Evolutionary conservation across 1,284 basidiomycete genomes (phyloP).

Genomic region (Earliella scabrosa): DNA sequence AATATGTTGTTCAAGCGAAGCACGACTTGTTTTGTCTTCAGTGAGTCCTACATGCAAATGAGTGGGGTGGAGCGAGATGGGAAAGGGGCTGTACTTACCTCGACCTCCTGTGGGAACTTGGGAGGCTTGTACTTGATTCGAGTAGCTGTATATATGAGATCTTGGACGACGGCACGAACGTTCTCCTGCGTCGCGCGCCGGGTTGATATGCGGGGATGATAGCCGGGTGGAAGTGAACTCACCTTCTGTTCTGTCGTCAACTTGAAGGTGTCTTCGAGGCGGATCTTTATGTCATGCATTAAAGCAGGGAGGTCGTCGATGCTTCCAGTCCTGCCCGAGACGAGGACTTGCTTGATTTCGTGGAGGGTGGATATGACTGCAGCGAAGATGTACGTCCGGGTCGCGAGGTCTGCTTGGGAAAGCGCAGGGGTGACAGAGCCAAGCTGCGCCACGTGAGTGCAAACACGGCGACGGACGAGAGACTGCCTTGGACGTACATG

Average conservation of each 20-base stretch:
- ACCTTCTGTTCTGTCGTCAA: neutral
- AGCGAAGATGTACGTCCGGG: neutral
- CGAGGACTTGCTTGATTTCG: neutral
- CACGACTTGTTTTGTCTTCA: neutral
- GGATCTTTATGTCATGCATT: neutral
- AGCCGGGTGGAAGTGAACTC: neutral
- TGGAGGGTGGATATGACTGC: neutral
- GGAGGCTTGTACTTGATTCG: no score
- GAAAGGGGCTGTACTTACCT: neutral
- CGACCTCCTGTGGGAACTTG: no score
- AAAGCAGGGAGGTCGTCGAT: neutral
- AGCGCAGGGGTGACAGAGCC: neutral
- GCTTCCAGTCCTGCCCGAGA: neutral
- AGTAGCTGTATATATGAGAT: no score
- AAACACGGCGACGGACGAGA: neutral
- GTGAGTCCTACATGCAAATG: neutral
- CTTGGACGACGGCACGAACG: no score
- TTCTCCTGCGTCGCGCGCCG: neutral
- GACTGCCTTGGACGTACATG: neutral
- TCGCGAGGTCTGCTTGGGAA: neutral
- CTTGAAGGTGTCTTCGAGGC: neutral
- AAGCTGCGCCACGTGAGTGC: no score
- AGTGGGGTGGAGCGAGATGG: neutral
- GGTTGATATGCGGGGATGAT: neutral
- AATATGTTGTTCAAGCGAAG: neutral